Conservation (phyloP, 306 rosid species). For the Quercus dentata region DNA sequence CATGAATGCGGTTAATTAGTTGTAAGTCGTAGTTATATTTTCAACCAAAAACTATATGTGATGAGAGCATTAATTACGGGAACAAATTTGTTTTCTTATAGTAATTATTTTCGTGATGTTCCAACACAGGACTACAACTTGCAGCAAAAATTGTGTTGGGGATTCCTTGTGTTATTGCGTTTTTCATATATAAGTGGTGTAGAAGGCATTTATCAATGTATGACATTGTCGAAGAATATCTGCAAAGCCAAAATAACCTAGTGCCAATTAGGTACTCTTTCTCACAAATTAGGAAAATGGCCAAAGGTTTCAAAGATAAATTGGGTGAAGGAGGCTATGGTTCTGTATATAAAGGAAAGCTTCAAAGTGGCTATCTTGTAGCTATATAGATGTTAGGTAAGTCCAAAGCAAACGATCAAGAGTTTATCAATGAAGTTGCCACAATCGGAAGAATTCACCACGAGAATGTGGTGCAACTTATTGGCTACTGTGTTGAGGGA, state of each 20-base stretch:
- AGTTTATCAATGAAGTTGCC: conserved; percentile 16
- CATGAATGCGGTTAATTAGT: no score
- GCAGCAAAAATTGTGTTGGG: no score
- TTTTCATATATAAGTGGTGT: no score
- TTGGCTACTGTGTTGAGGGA: no score
- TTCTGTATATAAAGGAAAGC: conserved; percentile 7
- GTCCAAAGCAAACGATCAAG: conserved; percentile 17
- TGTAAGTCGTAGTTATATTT: no score
- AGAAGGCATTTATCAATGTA: no score
- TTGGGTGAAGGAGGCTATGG: conserved; percentile 24
- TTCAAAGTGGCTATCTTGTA: conserved; percentile 10
- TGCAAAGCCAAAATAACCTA: no score
- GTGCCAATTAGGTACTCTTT: conserved; percentile 15
- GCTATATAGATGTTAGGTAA: conserved; percentile 13
- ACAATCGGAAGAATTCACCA: conserved; percentile 10
- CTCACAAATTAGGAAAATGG: conserved; percentile 16
- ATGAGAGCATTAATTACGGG: no score
- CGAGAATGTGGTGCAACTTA: neutral
- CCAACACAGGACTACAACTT: neutral
- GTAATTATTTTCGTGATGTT: conserved; percentile 14
- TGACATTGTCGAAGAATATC: no score
- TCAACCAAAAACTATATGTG: no score
- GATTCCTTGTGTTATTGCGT: no score
- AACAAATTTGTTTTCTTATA: neutral
- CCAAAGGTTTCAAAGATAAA: conserved; percentile 3